These are phyloP conservation scores for Xylaria arbuscula DNA, from an alignment of 2,329 filamentous ascomycete species.

Conservation along the genomic window DNA sequence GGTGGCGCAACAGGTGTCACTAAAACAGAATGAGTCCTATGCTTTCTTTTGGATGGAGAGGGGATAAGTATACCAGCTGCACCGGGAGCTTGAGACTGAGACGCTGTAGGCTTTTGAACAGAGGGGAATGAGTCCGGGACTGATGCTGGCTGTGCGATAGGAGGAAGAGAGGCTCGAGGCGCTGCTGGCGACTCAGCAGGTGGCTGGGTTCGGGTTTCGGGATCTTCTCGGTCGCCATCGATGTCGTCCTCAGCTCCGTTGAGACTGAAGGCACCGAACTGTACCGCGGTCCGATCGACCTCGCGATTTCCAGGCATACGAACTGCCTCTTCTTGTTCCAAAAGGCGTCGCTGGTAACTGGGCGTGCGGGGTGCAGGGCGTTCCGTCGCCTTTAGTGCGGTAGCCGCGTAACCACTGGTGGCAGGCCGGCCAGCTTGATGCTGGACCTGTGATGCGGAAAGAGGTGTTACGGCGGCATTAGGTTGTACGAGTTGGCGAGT, in stretches of 20 bases:
- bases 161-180: conserved; percentile 87
- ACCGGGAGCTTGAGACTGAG: conserved; percentile 54
- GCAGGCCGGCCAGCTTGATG: conserved; percentile 68
- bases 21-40: conserved; percentile 42
- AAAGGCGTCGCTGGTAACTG: conserved; percentile 84
- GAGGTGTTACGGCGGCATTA: conserved; percentile 73
- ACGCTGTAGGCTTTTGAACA: conserved; percentile 64
- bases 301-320: conserved; percentile 98
- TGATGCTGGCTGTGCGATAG: conserved; percentile 67
- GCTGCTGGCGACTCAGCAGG: conserved; percentile 88
- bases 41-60: conserved; percentile 18
- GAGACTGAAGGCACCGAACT: conserved; percentile 95
- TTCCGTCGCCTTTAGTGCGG: conserved; percentile 81
- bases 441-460: conserved; percentile 72
- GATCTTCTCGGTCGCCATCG: conserved; percentile 93
- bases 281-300: conserved; percentile 90
- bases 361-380: conserved; percentile 73
- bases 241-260: conserved; percentile 87
- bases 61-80: conserved; percentile 48
- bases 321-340: conserved; percentile 97
- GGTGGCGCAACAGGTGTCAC: conserved; percentile 48
- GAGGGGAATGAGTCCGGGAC: conserved; percentile 65
- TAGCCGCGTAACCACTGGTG: conserved; percentile 80
- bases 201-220: conserved; percentile 92
- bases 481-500: conserved; percentile 66